Conservation (phyloP, 2,329 filamentous ascomycete species). For the Beauveria sp. region DNA sequence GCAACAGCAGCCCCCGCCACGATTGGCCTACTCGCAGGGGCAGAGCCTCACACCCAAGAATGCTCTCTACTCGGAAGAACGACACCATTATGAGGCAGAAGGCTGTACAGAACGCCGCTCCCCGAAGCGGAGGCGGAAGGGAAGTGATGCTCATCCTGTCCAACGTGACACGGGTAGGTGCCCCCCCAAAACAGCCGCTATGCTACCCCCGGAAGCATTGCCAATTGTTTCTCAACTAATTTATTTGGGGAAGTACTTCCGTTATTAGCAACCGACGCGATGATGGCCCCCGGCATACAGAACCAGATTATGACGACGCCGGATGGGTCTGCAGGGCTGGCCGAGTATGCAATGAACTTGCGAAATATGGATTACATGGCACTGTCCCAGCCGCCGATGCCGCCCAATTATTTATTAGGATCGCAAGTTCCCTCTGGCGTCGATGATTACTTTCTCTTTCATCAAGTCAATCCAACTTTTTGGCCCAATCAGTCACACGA, state of each 20-base stretch:
- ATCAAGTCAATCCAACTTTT: neutral
- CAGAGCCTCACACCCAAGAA: neutral
- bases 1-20: constrained; percentile 12
- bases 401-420: constrained; percentile 21
- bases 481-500: constrained; percentile 3
- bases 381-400: constrained; percentile 12
- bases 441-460: neutral
- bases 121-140: constrained; percentile 30
- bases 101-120: constrained; percentile 21
- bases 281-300: neutral
- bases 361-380: constrained; percentile 25
- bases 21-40: neutral
- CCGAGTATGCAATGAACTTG: constrained; percentile 29
- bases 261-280: constrained; percentile 7
- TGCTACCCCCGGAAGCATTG: constrained; percentile 2
- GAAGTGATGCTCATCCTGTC: constrained; percentile 25
- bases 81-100: neutral
- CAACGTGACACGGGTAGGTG: constrained; percentile 30
- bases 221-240: constrained; percentile 9
- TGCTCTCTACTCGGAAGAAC: neutral
- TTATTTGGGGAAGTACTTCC: constrained; percentile 7
- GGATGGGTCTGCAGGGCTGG: constrained; percentile 22
- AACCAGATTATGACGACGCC: constrained; percentile 7
- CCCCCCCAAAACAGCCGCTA: constrained; percentile 13
- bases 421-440: neutral